Evolutionary conservation across 1,284 basidiomycete genomes (phyloP).

Genomic region (Hortiboletus rubellus): DNA sequence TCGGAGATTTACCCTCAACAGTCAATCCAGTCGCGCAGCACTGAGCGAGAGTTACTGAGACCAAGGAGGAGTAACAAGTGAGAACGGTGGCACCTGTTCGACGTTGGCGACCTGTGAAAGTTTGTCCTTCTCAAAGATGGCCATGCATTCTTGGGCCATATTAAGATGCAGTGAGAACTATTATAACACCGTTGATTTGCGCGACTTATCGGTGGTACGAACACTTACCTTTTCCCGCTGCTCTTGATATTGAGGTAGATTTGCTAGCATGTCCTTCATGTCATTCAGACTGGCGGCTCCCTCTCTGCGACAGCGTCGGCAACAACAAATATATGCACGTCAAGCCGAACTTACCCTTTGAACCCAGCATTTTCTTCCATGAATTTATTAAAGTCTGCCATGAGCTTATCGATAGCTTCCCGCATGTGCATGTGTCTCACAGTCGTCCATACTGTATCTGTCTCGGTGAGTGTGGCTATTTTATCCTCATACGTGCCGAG

Average conservation of each 20-base stretch:
- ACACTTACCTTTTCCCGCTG: slow-evolving; percentile 86
- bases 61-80: background rate
- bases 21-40: slow-evolving; percentile 91
- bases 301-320: slow-evolving; percentile 44
- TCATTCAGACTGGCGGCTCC: slow-evolving; percentile 91
- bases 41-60: slow-evolving; percentile 40
- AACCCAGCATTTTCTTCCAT: slow-evolving; percentile 93
- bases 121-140: slow-evolving; percentile 86
- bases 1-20: slow-evolving; percentile 87
- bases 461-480: slow-evolving; percentile 79
- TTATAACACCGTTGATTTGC: background rate
- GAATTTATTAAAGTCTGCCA: slow-evolving; percentile 93
- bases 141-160: slow-evolving; percentile 99
- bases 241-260: slow-evolving; percentile 92
- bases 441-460: slow-evolving; percentile 88
- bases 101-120: slow-evolving; percentile 86
- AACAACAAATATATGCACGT: background rate
- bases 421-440: slow-evolving; percentile 98
- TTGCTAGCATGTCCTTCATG: slow-evolving; percentile 99
- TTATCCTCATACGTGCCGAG: slow-evolving; percentile 85
- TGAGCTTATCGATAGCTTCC: slow-evolving; percentile 95
- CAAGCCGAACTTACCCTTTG: slow-evolving; percentile 59
- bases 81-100: slow-evolving; percentile 70
- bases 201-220: background rate
- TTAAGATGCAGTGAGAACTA: slow-evolving; percentile 95